Percentiles rank a stretch among this genome's conserved stretches.
Evolutionary conservation across 768 basidiomycete species (phyloP).

Genomic region (Mycena capillaripes): DNA sequence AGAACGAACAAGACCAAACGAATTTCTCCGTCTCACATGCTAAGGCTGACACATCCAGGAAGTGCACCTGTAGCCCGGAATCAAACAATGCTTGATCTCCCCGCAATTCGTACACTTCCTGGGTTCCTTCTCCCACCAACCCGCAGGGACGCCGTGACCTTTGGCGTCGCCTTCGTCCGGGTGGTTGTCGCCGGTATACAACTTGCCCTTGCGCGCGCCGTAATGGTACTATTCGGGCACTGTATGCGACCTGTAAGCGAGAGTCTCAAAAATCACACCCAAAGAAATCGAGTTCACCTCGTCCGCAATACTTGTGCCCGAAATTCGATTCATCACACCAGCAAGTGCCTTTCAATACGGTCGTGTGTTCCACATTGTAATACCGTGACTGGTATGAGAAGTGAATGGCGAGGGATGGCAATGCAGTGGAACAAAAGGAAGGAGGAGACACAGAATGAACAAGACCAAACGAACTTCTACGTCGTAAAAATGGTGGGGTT

Average conservation of each 20-base stretch:
- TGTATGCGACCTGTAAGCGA: neutral
- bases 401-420: too few relatives aligned
- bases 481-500: too few relatives aligned
- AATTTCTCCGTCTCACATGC: too few relatives aligned
- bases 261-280: neutral
- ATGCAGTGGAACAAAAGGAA: too few relatives aligned
- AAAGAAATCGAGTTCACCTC: neutral
- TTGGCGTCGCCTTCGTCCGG: neutral
- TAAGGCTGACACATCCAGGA: conserved; percentile 19
- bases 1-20: too few relatives aligned
- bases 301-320: conserved; percentile 12
- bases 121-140: conserved; percentile 10
- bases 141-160: neutral
- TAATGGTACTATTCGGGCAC: conserved; percentile 29
- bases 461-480: too few relatives aligned
- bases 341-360: conserved; percentile 9
- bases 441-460: too few relatives aligned
- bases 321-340: conserved; percentile 19
- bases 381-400: too few relatives aligned
- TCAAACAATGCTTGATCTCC: conserved; percentile 13
- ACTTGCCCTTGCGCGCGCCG: neutral
- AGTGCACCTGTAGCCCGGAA: conserved; percentile 6
- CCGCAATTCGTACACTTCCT: conserved; percentile 26
- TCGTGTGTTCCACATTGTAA: too few relatives aligned
- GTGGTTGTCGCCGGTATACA: conserved; percentile 25